phyloP scores from a whole-genome alignment of 2,329 filamentous ascomycete species.

The Sporothrix inflata region DNA sequence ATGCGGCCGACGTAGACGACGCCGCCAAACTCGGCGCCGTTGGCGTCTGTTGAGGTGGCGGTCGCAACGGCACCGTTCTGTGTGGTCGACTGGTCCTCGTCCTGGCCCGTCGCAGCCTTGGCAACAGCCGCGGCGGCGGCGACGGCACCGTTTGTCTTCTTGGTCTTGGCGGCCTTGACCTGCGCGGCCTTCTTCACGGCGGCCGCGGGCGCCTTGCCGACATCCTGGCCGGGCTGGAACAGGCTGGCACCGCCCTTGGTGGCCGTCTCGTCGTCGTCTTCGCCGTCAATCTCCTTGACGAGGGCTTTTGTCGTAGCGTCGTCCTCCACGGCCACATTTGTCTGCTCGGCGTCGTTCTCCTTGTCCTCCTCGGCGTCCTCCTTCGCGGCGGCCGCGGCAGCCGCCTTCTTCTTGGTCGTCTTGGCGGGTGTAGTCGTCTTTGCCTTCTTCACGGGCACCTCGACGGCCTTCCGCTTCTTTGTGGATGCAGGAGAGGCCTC shows the following conservation, averaged over 20 bases:
- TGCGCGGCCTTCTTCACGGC: slow-evolving; percentile 22
- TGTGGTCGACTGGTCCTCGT: neutral
- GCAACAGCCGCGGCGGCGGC: neutral
- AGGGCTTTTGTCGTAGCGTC: slow-evolving; percentile 31
- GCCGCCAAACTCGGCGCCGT: slow-evolving; percentile 55
- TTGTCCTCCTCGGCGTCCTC: slow-evolving; percentile 19
- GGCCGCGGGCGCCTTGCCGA: slow-evolving; percentile 32
- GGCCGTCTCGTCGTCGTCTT: slow-evolving; percentile 17
- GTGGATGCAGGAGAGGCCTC: slow-evolving; percentile 28
- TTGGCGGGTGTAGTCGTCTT: slow-evolving; percentile 26
- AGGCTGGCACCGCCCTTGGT: slow-evolving; percentile 30
- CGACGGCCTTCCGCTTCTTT: slow-evolving; percentile 31
- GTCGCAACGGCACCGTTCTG: slow-evolving; percentile 2
- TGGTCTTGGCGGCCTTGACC: neutral
- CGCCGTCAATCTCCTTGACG: slow-evolving; percentile 30
- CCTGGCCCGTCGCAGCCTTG: neutral
- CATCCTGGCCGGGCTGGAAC: slow-evolving; percentile 34
- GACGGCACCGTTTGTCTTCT: neutral
- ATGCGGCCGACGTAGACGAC: slow-evolving; percentile 83
- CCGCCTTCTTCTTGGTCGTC: slow-evolving; percentile 17
- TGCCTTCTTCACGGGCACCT: slow-evolving; percentile 15
- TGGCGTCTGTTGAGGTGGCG: slow-evolving; percentile 45
- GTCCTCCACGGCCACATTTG: slow-evolving; percentile 24
- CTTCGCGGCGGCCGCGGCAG: neutral
- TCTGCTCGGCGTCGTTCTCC: slow-evolving; percentile 17